These are phyloP conservation scores for Lagerstroemia speciosa DNA, from an alignment of 345 rosid species.

Conservation along the genomic window DNA sequence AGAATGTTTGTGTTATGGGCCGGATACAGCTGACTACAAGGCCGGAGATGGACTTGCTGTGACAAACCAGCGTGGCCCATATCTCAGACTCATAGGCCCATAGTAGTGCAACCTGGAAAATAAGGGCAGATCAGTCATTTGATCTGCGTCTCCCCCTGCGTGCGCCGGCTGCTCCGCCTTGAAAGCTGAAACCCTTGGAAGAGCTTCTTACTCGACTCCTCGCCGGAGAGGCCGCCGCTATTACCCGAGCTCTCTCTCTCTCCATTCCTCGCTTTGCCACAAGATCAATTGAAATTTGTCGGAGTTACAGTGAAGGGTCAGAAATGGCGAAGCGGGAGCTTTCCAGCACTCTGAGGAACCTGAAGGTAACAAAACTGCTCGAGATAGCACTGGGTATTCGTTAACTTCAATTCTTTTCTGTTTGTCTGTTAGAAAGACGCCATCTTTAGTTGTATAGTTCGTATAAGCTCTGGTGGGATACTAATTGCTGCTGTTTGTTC, in stretches of 20 bases:
- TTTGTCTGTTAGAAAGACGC: too few relatives aligned
- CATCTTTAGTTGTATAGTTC: neutral
- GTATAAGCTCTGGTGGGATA: neutral
- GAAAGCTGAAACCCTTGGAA: neutral
- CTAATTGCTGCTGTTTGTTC: neutral
- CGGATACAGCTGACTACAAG: too few relatives aligned
- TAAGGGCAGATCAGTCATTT: neutral
- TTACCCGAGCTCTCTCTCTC: neutral
- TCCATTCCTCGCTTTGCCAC: neutral
- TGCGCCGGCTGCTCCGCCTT: neutral
- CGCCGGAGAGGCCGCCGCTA: neutral
- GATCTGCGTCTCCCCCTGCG: neutral
- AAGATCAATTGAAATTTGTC: neutral
- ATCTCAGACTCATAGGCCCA: too few relatives aligned
- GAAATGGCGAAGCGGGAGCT: slow-evolving; percentile 81
- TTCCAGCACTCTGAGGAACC: slow-evolving; percentile 69
- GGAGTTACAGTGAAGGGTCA: neutral
- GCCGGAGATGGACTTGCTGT: too few relatives aligned
- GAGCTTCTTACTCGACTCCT: neutral
- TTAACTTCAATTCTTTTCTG: neutral
- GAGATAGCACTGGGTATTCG: neutral
- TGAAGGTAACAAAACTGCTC: slow-evolving; percentile 45
- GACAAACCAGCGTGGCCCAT: too few relatives aligned
- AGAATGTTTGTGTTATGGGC: too few relatives aligned
- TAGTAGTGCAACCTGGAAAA: neutral